These are phyloP conservation scores for Malassezia equina DNA, from an alignment of 1,284 basidiomycete species.

Conservation along the genomic window DNA sequence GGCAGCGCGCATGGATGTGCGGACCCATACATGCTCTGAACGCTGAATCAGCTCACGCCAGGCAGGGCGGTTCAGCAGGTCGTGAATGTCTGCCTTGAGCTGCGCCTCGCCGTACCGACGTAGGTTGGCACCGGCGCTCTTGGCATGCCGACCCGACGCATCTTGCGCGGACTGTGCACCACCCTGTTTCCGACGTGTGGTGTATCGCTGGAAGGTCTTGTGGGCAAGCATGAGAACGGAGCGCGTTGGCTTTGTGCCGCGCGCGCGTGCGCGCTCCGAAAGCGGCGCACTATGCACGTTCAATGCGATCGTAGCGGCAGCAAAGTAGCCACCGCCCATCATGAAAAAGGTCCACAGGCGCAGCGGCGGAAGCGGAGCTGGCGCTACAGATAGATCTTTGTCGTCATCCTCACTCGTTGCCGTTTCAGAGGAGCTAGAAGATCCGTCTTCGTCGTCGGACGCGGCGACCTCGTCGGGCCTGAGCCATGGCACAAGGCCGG, in stretches of 20 bases:
- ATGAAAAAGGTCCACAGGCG: slow-evolving; percentile 86
- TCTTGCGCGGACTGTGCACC: slow-evolving; percentile 88
- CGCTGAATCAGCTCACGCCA: slow-evolving; percentile 37
- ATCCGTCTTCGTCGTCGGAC: background rate
- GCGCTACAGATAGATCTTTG: slow-evolving; percentile 8
- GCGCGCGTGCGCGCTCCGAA: slow-evolving; percentile 11
- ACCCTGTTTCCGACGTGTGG: slow-evolving; percentile 93
- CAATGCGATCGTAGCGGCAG: slow-evolving; percentile 68
- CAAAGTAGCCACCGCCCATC: slow-evolving; percentile 95
- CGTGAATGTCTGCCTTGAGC: slow-evolving; percentile 63
- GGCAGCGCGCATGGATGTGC: slow-evolving; percentile 34
- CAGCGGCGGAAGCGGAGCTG: slow-evolving; percentile 26
- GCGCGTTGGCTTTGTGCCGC: slow-evolving; percentile 19
- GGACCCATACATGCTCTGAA: slow-evolving; percentile 42
- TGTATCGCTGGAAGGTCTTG: slow-evolving; percentile 98
- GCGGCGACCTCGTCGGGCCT: slow-evolving; percentile 12
- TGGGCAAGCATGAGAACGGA: slow-evolving; percentile 66
- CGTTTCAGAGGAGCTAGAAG: background rate
- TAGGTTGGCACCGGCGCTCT: slow-evolving; percentile 85
- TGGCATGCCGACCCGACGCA: slow-evolving; percentile 75
- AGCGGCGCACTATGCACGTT: slow-evolving; percentile 43
- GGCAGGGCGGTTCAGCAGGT: slow-evolving; percentile 21
- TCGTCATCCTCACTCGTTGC: slow-evolving; percentile 10
- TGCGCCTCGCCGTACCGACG: slow-evolving; percentile 91
- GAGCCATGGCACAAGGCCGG: slow-evolving; percentile 21